Conservation (phyloP, 2,329 filamentous ascomycete genomes). For the Diaporthe sp. region DNA sequence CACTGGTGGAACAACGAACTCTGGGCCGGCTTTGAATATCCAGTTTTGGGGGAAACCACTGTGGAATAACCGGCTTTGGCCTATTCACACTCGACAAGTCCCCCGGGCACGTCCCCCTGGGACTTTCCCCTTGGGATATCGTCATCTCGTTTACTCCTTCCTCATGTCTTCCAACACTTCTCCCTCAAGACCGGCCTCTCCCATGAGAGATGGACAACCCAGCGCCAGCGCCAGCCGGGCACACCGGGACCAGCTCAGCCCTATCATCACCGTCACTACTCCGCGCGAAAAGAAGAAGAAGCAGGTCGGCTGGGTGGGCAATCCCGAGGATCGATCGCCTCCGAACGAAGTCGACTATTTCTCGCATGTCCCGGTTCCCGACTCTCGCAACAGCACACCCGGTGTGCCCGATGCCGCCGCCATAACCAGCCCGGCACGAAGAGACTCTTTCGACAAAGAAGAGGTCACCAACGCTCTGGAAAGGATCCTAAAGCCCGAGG, state of each 20-base stretch:
- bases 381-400: conserved; percentile 40
- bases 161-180: conserved; percentile 31
- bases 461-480: conserved; percentile 46
- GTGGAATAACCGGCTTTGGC: not conserved
- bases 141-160: conserved; percentile 32
- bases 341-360: conserved; percentile 40
- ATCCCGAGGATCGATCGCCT: conserved; percentile 36
- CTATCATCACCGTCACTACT: conserved; percentile 36
- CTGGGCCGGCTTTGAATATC: not conserved
- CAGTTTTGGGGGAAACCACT: not conserved
- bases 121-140: conserved; percentile 28
- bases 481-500: conserved; percentile 45
- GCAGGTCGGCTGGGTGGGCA: conserved; percentile 46
- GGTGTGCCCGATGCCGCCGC: conserved; percentile 21
- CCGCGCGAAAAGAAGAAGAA: conserved; percentile 45
- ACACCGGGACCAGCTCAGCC: conserved; percentile 10
- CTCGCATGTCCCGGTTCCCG: conserved; percentile 38
- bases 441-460: conserved; percentile 46
- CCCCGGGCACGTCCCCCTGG: conserved; percentile 31
- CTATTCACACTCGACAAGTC: not conserved
- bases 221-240: conserved; percentile 8
- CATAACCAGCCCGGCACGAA: conserved; percentile 33
- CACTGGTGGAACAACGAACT: not conserved
- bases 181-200: conserved; percentile 32
- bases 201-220: conserved; percentile 23